Evolutionary conservation across 768 basidiomycete species (phyloP).

Genomic region (Naganishia randhawae): DNA sequence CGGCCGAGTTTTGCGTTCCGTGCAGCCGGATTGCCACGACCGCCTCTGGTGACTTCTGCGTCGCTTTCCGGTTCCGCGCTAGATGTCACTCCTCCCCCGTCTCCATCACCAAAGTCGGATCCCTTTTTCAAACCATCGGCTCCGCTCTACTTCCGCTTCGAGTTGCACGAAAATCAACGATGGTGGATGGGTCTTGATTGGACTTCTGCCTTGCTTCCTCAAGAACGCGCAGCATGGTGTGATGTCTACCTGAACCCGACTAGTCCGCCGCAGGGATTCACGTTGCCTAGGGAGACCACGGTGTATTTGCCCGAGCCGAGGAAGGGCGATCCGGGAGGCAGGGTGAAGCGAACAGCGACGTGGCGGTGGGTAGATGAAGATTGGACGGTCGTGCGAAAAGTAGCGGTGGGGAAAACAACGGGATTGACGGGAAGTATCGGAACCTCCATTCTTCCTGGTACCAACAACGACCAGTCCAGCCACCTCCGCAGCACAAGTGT

Average conservation of each 20-base stretch:
- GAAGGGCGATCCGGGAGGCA: conserved; percentile 42
- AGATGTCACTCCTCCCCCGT: conserved; percentile 10
- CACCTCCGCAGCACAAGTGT: not conserved
- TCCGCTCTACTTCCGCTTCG: conserved; percentile 66
- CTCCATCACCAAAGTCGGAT: conserved; percentile 33
- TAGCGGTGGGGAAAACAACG: conserved; percentile 3
- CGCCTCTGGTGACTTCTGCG: conserved; percentile 44
- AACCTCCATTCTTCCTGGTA: not conserved
- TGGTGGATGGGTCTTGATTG: conserved; percentile 99
- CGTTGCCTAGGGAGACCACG: conserved; percentile 58
- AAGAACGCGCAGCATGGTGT: conserved; percentile 83
- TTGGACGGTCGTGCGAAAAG: conserved; percentile 66
- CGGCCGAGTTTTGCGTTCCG: conserved; percentile 59
- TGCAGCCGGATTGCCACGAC: conserved; percentile 49
- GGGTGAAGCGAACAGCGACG: conserved; percentile 67
- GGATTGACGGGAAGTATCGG: not conserved
- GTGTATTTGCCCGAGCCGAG: conserved; percentile 42
- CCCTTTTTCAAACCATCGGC: conserved; percentile 23
- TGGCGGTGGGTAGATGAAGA: conserved; percentile 92
- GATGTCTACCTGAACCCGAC: conserved; percentile 66
- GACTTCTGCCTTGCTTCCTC: conserved; percentile 85
- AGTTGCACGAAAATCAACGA: conserved; percentile 87
- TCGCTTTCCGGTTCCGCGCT: conserved; percentile 46
- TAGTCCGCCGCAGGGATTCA: conserved; percentile 65
- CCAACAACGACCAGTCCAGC: not conserved